Base-by-base conservation (phyloP, 1,139 yeast genomes). In the Magnusiomyces clavatus region DNA sequence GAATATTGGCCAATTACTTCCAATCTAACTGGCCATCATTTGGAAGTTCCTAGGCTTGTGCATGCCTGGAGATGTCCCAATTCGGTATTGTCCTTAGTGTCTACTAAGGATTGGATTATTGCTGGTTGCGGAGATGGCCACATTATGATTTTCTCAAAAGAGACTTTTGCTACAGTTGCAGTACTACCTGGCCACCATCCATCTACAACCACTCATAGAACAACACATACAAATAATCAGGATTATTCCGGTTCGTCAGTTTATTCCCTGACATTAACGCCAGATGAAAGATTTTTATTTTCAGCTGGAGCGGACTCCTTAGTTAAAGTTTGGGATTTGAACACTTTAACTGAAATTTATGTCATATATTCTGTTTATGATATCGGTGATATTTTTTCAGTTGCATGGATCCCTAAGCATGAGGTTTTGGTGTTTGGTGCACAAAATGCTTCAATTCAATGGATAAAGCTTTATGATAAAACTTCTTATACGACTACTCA, bases 51-150 rank as follows among this genome's bases (percentile, higher is more conserved):
- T 1, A 54, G 49, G 17, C 53, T 76, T 47, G 68, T 86, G 3
- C 97, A 89, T 65, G 75, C 78, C 61, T 90, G 97, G 97, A 75
- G 78, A 24, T 82, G 81, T 57, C 70, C 77, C 2, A 82, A 80
- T 59, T 83, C 95, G 1, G 83, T 90, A 29, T 76, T 92, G n/a
- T 83, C 95, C 48, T 80, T 87, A 31, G 81, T 85, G 6, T 77
- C 86, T 8, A 81, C 84, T 35, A 76, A 77, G 53, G 73, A 77
- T 43, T 69, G 82, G 43, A 62, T 92, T 16, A 86, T 86, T 64
- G 94, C 96, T 54, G 98, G 98, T n/a, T 87, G 97, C 0, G 96
- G 90, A 61, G 86, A 85, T 61, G 86, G 95, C n/a, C 79, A 79
- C 60, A 84, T 92, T 48, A 68, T 87, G 24, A 82, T 87, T 1